Percentiles rank a stretch among this genome's conserved stretches.
Evolutionary conservation across 1,139 yeast genomes (phyloP).

Genomic region (Geotrichum restrictum): DNA sequence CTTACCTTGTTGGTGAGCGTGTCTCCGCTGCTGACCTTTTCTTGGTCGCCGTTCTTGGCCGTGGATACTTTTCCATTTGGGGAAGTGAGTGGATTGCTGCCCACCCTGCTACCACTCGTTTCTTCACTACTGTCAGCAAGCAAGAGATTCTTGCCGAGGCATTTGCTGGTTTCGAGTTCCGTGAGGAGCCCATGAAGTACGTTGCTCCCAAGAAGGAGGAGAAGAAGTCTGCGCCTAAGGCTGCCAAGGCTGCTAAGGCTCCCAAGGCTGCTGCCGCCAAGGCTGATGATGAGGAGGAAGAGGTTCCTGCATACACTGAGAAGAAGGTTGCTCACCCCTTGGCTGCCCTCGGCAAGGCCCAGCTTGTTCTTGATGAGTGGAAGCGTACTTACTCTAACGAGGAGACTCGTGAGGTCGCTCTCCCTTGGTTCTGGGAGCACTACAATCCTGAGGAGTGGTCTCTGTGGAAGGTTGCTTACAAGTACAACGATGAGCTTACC

Average conservation of each 20-base stretch:
- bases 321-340: constrained; percentile 87
- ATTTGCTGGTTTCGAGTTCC: constrained; percentile 46
- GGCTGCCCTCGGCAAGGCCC: constrained; percentile 69
- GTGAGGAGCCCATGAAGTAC: constrained; percentile 63
- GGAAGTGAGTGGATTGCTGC: constrained; percentile 73
- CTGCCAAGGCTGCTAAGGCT: constrained; percentile 67
- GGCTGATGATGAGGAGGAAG: constrained; percentile 34
- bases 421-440: constrained; percentile 98
- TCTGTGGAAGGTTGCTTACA: constrained; percentile 91
- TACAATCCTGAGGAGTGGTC: constrained; percentile 93
- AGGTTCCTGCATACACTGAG: constrained; percentile 33
- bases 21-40: constrained; percentile 79
- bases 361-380: constrained; percentile 82
- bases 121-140: constrained; percentile 72
- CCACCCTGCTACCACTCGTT: constrained; percentile 75
- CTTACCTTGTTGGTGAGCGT: constrained; percentile 90
- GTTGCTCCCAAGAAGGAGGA: constrained; percentile 77
- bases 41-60: constrained; percentile 54
- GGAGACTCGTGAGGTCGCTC: constrained; percentile 89
- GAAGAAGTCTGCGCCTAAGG: constrained; percentile 38
- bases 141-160: constrained; percentile 52
- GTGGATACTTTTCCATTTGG: constrained; percentile 65
- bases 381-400: constrained; percentile 96
- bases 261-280: constrained; percentile 55
- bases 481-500: constrained; percentile 96